Conservation (phyloP, 768 basidiomycete genomes). For the Clitopilus passeckerianus region DNA sequence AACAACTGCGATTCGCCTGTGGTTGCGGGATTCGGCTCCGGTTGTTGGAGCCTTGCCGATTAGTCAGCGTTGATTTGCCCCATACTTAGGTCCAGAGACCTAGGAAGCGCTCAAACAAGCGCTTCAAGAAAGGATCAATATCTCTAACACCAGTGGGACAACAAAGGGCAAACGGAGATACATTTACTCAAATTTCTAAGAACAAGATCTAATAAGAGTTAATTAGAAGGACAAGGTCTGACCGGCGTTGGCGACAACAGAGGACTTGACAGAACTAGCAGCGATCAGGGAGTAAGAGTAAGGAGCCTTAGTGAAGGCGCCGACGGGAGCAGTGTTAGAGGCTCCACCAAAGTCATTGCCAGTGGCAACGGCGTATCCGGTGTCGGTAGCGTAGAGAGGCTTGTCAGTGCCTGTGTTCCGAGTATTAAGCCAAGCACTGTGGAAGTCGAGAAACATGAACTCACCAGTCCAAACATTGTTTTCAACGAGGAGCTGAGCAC, state of each 20-base stretch:
- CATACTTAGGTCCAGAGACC: no score
- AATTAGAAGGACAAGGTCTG: slow-evolving; percentile 23
- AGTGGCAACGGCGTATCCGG: slow-evolving; percentile 32
- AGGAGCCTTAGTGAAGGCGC: slow-evolving; percentile 26
- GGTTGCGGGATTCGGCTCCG: no score
- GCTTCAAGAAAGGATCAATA: no score
- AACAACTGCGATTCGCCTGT: no score
- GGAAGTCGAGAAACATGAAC: neutral
- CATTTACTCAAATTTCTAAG: neutral
- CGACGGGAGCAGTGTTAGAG: slow-evolving; percentile 24
- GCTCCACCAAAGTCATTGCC: slow-evolving; percentile 32
- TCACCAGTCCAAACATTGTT: slow-evolving; percentile 40
- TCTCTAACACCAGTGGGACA: no score
- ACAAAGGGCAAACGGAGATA: no score
- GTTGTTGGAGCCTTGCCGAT: no score
- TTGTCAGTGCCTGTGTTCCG: slow-evolving; percentile 21
- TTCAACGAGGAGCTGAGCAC: slow-evolving; percentile 41
- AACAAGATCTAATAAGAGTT: neutral
- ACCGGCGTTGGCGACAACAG: slow-evolving; percentile 23
- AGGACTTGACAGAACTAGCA: slow-evolving; percentile 17
- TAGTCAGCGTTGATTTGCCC: no score
- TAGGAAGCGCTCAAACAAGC: no score
- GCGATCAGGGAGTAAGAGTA: slow-evolving; percentile 27
- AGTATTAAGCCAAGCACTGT: neutral
- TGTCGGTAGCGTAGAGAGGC: slow-evolving; percentile 37